A percentile compares a stretch with the other conserved stretches of the same genome.
These are phyloP conservation scores for Emmonsia crescens DNA, from an alignment of 2,329 filamentous ascomycete species.

Conservation along the genomic window DNA sequence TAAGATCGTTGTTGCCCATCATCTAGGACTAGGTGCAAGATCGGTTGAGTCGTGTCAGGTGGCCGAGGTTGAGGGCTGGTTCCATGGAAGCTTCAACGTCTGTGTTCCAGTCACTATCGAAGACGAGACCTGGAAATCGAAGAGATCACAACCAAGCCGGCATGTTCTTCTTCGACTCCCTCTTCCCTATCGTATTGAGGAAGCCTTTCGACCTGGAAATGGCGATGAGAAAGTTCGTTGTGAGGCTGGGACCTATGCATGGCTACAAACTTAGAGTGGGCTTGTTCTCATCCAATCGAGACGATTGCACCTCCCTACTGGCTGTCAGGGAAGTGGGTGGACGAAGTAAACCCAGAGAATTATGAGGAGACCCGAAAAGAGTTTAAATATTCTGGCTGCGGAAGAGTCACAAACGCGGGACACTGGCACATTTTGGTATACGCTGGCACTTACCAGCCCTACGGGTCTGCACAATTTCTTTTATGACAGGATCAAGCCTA, in stretches of 20 bases:
- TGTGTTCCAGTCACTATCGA: conserved; percentile 11
- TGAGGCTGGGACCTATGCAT: conserved; percentile 12
- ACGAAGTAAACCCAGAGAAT: conserved; percentile 3
- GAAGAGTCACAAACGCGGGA: neutral
- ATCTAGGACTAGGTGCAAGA: conserved; percentile 3
- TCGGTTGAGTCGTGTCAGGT: conserved; percentile 5
- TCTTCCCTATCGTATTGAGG: conserved; percentile 10
- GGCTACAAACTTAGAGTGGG: conserved; percentile 5
- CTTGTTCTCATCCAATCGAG: conserved; percentile 17
- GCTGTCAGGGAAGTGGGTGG: conserved; percentile 12
- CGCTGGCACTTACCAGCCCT: conserved; percentile 5
- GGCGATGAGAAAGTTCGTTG: conserved; percentile 13
- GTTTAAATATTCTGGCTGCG: conserved; percentile 6
- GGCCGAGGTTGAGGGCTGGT: conserved; percentile 7
- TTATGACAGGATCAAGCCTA: conserved; percentile 1
- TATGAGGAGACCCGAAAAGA: conserved; percentile 4
- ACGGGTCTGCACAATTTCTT: conserved; percentile 3
- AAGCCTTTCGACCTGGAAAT: conserved; percentile 4
- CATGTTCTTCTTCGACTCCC: conserved; percentile 9
- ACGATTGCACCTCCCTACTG: conserved; percentile 18
- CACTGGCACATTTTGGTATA: conserved; percentile 7
- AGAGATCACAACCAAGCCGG: neutral
- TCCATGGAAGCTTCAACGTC: conserved; percentile 14
- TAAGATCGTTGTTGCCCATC: conserved; percentile 5
- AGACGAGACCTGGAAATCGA: conserved; percentile 1